These are phyloP conservation scores for Pneumocystis sp. DNA, from an alignment of 1,139 yeast genomes.

Conservation along the genomic window DNA sequence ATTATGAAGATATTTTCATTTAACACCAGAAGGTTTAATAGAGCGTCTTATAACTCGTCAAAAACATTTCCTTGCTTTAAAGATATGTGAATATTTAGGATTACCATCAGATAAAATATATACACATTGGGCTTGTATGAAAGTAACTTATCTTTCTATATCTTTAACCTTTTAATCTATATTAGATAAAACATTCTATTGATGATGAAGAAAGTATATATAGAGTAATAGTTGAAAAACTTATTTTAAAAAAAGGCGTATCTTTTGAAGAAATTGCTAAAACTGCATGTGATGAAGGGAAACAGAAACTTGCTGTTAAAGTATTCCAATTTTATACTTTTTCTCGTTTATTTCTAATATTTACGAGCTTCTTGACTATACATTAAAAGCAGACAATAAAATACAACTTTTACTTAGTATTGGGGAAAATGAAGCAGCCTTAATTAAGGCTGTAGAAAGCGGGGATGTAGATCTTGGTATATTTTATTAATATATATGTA, in stretches of 20 bases:
- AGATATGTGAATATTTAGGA: constrained; percentile 40
- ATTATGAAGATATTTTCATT: constrained; percentile 11
- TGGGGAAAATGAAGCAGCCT: constrained; percentile 59
- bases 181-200: constrained; percentile 29
- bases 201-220: constrained; percentile 48
- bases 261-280: constrained; percentile 52
- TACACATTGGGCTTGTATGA: constrained; percentile 68
- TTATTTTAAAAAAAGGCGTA: constrained; percentile 29
- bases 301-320: constrained; percentile 47
- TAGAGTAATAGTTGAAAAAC: constrained; percentile 33
- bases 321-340: constrained; percentile 24
- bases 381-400: constrained; percentile 49
- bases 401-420: constrained; percentile 51
- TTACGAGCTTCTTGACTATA: constrained; percentile 35
- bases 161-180: neutral
- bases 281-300: constrained; percentile 72
- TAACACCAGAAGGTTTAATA: constrained; percentile 37
- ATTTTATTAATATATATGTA: neutral
- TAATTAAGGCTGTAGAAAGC: constrained; percentile 52
- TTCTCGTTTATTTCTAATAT: neutral
- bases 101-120: constrained; percentile 45
- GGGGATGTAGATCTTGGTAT: constrained; percentile 48
- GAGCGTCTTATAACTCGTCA: constrained; percentile 45
- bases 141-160: constrained; percentile 26
- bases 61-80: constrained; percentile 48